These are phyloP conservation scores for Paraconiothyrium sp. DNA, from an alignment of 2,329 filamentous ascomycete species.

Conservation along the genomic window DNA sequence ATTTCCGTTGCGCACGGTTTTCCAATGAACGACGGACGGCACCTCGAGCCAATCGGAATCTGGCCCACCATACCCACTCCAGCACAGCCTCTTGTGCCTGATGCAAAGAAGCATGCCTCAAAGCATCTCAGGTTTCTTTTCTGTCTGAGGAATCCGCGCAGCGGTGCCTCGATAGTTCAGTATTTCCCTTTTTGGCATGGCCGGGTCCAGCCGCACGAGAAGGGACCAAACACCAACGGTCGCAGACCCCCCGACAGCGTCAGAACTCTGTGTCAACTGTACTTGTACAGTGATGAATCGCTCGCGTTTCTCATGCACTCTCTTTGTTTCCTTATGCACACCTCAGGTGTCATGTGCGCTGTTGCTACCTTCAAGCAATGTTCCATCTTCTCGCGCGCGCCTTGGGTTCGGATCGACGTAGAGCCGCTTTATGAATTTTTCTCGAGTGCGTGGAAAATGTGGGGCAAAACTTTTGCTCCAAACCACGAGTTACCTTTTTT, in stretches of 20 bases:
- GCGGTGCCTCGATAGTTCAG: constrained; percentile 1
- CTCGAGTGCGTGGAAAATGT: not conserved
- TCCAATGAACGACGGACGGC: constrained; percentile 10
- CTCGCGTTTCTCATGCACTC: constrained; percentile 25
- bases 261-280: constrained; percentile 32
- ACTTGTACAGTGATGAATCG: constrained; percentile 18
- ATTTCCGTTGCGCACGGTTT: constrained; percentile 9
- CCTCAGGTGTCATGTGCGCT: constrained; percentile 2
- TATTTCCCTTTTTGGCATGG: constrained; percentile 15
- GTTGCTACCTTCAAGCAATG: not conserved
- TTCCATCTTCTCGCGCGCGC: not conserved
- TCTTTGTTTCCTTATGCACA: constrained; percentile 23
- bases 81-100: constrained; percentile 22
- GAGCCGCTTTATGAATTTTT: not conserved
- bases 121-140: constrained; percentile 33
- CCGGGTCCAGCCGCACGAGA: constrained; percentile 18
- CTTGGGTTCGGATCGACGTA: not conserved
- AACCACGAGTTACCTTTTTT: too few species aligned
- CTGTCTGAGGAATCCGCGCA: constrained; percentile 26
- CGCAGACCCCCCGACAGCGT: constrained; percentile 31
- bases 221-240: constrained; percentile 33
- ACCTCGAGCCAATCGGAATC: constrained; percentile 22
- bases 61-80: constrained; percentile 13
- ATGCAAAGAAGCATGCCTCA: constrained; percentile 20
- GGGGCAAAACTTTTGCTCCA: too few species aligned